Evolutionary conservation across 305 asterid genomes (phyloP).

Genomic region (Caryopteris hybrid): DNA sequence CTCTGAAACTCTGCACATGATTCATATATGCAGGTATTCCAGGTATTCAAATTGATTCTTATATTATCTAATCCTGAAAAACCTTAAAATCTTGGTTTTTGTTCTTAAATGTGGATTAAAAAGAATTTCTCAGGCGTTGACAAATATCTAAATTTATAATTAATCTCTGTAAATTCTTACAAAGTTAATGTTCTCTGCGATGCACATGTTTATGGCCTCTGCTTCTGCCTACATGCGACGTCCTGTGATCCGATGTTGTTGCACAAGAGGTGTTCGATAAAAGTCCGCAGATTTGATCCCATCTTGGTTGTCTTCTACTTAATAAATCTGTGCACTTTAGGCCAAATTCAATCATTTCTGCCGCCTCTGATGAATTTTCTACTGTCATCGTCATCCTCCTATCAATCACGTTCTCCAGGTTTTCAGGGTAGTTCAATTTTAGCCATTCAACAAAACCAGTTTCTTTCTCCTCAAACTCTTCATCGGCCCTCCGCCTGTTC

Average conservation of each 20-base stretch:
- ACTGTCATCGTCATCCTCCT: constrained; percentile 36
- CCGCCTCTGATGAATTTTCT: constrained; percentile 23
- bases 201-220: constrained; percentile 19
- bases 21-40: too few species aligned
- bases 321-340: constrained; percentile 43
- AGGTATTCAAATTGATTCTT: too few species aligned
- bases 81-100: not conserved
- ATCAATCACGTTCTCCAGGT: constrained; percentile 40
- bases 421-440: constrained; percentile 30
- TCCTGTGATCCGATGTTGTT: constrained; percentile 6
- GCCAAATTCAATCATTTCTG: constrained; percentile 30
- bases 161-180: not conserved
- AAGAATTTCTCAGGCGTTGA: too few species aligned
- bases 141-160: not conserved
- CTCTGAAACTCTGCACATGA: too few species aligned
- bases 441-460: constrained; percentile 40
- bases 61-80: too few species aligned
- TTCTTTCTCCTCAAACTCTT: constrained; percentile 29
- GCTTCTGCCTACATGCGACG: not conserved
- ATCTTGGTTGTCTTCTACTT: constrained; percentile 30
- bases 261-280: constrained; percentile 18
- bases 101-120: not conserved
- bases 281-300: constrained; percentile 32
- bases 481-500: constrained; percentile 28
- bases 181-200: constrained; percentile 1